Percentiles rank a stretch among this genome's conserved stretches.
phyloP scores from a whole-genome alignment of 2,329 filamentous ascomycete species.

The Tolypocladium inflatum region DNA sequence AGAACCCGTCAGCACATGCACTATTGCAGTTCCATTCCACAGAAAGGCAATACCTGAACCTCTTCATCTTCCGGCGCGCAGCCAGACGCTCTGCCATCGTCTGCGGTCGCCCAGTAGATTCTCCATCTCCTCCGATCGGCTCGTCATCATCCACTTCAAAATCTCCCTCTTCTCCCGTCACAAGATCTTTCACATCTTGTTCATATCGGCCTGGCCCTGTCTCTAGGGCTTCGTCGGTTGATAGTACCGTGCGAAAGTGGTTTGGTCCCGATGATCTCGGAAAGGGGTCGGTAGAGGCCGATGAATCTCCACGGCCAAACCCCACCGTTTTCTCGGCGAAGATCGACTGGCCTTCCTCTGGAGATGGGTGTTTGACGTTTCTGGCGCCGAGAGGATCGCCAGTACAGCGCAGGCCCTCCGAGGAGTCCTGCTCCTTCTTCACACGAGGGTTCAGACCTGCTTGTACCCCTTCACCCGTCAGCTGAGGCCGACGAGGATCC shows the following conservation, averaged over 20 bases:
- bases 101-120: constrained; percentile 29
- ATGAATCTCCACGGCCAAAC: not conserved
- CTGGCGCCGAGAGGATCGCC: not conserved
- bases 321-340: not conserved
- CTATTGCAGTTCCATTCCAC: too few relatives aligned
- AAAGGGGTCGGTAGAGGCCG: not conserved
- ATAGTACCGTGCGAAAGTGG: not conserved
- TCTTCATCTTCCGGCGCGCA: constrained; percentile 61
- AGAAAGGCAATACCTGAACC: constrained; percentile 51
- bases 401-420: not conserved
- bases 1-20: constrained; percentile 22
- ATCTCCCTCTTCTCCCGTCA: constrained; percentile 40
- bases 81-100: constrained; percentile 48
- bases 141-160: constrained; percentile 48
- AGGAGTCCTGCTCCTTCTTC: not conserved
- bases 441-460: not conserved
- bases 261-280: constrained; percentile 1
- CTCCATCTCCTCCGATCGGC: constrained; percentile 34
- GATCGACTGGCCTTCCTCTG: not conserved
- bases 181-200: constrained; percentile 24
- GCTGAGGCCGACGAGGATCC: not conserved
- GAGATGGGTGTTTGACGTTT: not conserved
- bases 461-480: not conserved
- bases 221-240: constrained; percentile 16
- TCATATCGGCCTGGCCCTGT: constrained; percentile 19